Evolutionary conservation across 345 rosid species (phyloP).

Genomic region (Camelina neglecta): DNA sequence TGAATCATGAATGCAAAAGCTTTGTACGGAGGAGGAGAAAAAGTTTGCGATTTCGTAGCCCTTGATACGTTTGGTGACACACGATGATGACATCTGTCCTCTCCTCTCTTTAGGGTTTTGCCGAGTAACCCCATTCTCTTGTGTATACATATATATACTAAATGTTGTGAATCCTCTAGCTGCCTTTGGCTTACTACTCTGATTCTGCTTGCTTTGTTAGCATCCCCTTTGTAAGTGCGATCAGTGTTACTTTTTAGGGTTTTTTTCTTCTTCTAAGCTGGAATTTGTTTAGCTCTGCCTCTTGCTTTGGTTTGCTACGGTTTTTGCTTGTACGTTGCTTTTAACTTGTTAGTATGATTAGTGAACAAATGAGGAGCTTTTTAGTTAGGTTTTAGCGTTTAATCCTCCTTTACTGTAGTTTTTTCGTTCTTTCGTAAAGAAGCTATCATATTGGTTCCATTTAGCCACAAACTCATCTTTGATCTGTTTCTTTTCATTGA

Average conservation of each 20-base stretch:
- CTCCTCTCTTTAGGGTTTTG: background rate
- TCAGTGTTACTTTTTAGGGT: background rate
- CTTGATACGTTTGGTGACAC: background rate
- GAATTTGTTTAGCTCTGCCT: background rate
- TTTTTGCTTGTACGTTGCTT: background rate
- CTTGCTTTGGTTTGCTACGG: background rate
- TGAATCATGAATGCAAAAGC: background rate
- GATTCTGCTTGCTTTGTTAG: background rate
- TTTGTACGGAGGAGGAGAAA: background rate
- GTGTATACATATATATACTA: background rate
- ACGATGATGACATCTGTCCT: background rate
- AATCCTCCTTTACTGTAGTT: background rate
- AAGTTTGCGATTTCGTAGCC: background rate
- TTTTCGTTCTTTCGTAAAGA: too few relatives aligned
- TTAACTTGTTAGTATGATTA: background rate
- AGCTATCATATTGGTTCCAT: too few relatives aligned
- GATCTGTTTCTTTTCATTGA: too few relatives aligned
- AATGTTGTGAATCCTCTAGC: background rate
- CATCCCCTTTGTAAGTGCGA: background rate
- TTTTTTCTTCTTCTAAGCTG: background rate
- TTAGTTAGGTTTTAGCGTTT: background rate
- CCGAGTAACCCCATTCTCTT: background rate
- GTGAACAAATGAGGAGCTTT: background rate
- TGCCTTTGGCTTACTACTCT: background rate
- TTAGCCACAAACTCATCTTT: too few relatives aligned